Evolutionary conservation across 805 yeast species (phyloP), one percentile per base, ranked within the genome.

Genomic region (Starmerella apicola): DNA sequence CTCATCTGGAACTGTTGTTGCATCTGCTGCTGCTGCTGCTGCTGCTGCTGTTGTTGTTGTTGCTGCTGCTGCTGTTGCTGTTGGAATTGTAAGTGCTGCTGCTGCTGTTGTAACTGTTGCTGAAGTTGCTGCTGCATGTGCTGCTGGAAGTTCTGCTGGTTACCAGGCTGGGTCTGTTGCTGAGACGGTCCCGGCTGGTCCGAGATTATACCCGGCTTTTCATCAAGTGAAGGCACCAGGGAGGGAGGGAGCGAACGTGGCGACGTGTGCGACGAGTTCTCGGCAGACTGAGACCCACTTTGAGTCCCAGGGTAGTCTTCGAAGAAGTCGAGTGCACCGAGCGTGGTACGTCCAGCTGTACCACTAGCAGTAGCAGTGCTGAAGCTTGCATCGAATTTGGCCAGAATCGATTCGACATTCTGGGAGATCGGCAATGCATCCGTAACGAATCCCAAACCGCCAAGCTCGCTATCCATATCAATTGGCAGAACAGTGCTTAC

Each of bases 401-500:
- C 45, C 1, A 52, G 46, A 25, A 51, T 44, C 15, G 49, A 41
- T 32, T 52, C 56, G 21, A 52, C 54, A 12, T 46, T 50, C 36
- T 49, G 52, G 17, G 48, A 44, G 5, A 53, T 46, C 3, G 39
- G 74, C 66, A 32, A 39, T 7, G 56, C 56, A 25, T 50, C 93
- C 82, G 30, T 51, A 5, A 53, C 48, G 31, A 53, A 53, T 4
- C 57, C 57, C 5, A 53, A 48, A 3, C 94, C 94, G 12, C 86
- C 76, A 54, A 82, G 81, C 39, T 53, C 45, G 52, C 80, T 84
- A 51, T 86, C 95, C 39, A 83, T 94, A 58, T 85, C 94, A 9
- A 78, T 93, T 0, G 95, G 95, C 35, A 86, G 66, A 1, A 85
- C 94, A 39, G 77, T 75, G 4, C 91, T 74, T 2, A 84, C 91